phyloP scores from a whole-genome alignment of 331 rosid species.

The Prunus yedoensis region DNA sequence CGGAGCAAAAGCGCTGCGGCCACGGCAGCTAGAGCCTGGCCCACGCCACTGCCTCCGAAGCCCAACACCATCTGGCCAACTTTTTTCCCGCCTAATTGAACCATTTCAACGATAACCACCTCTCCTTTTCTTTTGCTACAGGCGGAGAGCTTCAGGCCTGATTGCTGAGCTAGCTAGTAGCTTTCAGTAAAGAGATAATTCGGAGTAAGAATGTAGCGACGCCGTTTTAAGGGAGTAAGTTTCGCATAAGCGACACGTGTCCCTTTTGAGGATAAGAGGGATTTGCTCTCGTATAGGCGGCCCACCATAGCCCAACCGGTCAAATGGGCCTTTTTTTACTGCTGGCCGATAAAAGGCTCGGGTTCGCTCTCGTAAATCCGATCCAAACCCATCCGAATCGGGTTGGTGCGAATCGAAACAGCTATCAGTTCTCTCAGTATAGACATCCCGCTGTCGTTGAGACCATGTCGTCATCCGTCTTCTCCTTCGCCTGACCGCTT shows the following conservation, averaged over 20 bases:
- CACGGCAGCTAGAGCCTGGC: constrained; percentile 66
- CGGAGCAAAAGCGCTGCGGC: constrained; percentile 73
- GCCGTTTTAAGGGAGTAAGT: constrained; percentile 18
- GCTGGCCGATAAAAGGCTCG: no score
- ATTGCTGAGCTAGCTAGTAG: background rate
- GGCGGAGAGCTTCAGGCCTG: background rate
- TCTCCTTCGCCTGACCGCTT: background rate
- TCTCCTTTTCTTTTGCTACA: background rate
- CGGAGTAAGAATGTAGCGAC: background rate
- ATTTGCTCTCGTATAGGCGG: no score
- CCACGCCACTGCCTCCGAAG: constrained; percentile 62
- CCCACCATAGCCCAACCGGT: background rate
- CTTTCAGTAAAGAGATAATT: background rate
- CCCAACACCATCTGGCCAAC: constrained; percentile 50
- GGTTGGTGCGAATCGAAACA: background rate
- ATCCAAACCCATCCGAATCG: background rate
- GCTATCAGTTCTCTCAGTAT: background rate
- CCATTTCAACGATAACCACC: constrained; percentile 29
- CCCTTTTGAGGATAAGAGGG: constrained; percentile 30
- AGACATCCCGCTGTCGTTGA: background rate
- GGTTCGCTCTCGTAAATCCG: no score
- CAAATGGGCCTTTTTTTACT: no score
- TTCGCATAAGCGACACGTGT: constrained; percentile 38
- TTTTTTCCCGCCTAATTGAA: constrained; percentile 61
- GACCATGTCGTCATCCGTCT: background rate